Evolutionary conservation across 169 alveolate genomes (phyloP).

Genomic region (Besnoitia besnoiti): DNA sequence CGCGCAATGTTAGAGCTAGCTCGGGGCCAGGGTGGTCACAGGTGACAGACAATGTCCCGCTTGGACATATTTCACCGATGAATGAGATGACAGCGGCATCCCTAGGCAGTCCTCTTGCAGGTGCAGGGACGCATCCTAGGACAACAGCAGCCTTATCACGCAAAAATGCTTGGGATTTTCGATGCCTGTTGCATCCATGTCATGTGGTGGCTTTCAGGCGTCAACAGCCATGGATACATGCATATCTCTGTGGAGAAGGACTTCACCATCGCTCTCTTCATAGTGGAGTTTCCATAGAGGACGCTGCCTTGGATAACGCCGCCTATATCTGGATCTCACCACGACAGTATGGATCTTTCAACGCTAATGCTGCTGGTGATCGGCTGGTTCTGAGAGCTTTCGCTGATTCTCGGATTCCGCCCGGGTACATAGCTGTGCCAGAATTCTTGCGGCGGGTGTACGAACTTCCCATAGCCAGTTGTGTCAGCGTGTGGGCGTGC

Average conservation of each 20-base stretch:
- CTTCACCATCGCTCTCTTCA: neutral
- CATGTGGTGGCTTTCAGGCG: conserved; percentile 54
- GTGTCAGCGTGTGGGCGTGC: neutral
- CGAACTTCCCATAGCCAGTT: neutral
- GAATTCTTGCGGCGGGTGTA: neutral
- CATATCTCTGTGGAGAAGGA: neutral
- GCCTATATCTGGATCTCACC: neutral
- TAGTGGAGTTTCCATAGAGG: neutral
- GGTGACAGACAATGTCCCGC: neutral
- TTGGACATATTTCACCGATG: neutral
- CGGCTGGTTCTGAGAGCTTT: neutral
- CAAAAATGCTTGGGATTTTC: neutral
- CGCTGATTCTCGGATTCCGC: neutral
- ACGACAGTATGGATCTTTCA: neutral
- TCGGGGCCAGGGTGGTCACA: neutral
- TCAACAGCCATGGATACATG: conserved; percentile 64
- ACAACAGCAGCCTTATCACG: neutral
- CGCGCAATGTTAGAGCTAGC: neutral
- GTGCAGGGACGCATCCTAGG: neutral
- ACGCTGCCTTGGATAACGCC: neutral
- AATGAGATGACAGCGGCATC: neutral
- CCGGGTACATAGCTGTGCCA: neutral
- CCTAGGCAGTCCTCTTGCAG: no score
- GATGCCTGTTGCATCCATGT: conserved; percentile 51
- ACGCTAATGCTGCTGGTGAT: neutral